phyloP scores from a whole-genome alignment of 768 basidiomycete species.

The Steccherinum ochraceum region DNA sequence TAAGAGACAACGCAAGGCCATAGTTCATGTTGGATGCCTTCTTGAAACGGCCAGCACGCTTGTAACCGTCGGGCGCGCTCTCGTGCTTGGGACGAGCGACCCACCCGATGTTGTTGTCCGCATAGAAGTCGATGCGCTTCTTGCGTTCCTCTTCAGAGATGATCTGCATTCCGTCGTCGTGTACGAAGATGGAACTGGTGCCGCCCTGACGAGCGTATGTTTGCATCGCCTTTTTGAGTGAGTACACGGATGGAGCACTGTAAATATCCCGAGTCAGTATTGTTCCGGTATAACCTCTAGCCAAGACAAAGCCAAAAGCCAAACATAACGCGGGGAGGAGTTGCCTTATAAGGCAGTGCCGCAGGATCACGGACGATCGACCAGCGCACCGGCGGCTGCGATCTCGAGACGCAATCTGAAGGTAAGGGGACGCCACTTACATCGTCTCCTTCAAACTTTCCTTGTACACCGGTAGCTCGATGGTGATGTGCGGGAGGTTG shows the following conservation, averaged over 20 bases:
- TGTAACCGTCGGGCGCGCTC: slow-evolving; percentile 54
- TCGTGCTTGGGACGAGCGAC: slow-evolving; percentile 75
- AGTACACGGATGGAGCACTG: slow-evolving; percentile 71
- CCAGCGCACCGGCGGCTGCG: background rate
- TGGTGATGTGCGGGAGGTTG: slow-evolving; percentile 67
- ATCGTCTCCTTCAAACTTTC: slow-evolving; percentile 78
- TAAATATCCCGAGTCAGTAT: background rate
- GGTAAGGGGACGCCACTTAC: slow-evolving; percentile 35
- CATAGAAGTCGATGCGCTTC: slow-evolving; percentile 66
- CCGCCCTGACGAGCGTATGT: slow-evolving; percentile 87
- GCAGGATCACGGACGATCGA: no score
- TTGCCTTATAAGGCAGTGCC: no score
- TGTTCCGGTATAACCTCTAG: background rate
- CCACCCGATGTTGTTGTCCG: slow-evolving; percentile 73
- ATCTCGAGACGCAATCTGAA: background rate
- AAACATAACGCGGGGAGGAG: no score
- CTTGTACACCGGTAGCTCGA: slow-evolving; percentile 88
- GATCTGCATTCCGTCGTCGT: slow-evolving; percentile 79
- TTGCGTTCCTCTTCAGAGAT: slow-evolving; percentile 55
- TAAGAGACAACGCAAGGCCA: slow-evolving; percentile 58
- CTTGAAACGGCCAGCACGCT: slow-evolving; percentile 87
- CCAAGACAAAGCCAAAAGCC: background rate
- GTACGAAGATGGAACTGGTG: slow-evolving; percentile 70
- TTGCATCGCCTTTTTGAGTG: slow-evolving; percentile 81
- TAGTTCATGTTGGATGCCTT: slow-evolving; percentile 94